phyloP scores from a whole-genome alignment of 306 rosid genomes.

The Vicia faba region DNA sequence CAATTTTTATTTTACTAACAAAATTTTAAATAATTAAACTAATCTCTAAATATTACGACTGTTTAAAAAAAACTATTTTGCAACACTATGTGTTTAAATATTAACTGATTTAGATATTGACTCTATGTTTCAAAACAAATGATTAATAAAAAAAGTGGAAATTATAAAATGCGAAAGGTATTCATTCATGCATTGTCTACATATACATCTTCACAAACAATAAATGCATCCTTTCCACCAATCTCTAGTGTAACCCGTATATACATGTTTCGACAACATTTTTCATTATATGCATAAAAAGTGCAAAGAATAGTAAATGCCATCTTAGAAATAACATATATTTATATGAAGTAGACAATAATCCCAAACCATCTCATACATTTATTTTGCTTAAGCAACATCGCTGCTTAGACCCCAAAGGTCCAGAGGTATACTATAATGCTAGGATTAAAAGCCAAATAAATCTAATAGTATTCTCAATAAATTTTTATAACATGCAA shows the following conservation, averaged over 20 bases:
- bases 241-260: constrained; percentile 92
- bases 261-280: constrained; percentile 80
- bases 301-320: constrained; percentile 21
- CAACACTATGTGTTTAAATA: no score
- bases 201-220: constrained; percentile 90
- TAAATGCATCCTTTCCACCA: constrained; percentile 98
- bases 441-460: no score
- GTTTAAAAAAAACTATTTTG: no score
- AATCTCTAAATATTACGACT: no score
- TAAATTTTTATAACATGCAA: no score
- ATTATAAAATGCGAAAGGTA: constrained; percentile 33
- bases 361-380: constrained; percentile 19
- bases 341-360: neutral
- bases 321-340: constrained; percentile 21
- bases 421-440: constrained; percentile 12
- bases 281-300: constrained; percentile 84
- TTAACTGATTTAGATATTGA: no score
- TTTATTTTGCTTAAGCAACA: constrained; percentile 11
- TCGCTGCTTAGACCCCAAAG: constrained; percentile 1
- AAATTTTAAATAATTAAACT: no score
- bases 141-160: no score
- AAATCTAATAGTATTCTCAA: no score
- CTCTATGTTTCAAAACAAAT: no score
- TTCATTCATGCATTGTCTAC: constrained; percentile 75
- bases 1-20: no score